Evolutionary conservation across 371 early-diverging fungal genomes (phyloP), one percentile per base, ranked within the genome.

Genomic region (Mortierella polycephala): DNA sequence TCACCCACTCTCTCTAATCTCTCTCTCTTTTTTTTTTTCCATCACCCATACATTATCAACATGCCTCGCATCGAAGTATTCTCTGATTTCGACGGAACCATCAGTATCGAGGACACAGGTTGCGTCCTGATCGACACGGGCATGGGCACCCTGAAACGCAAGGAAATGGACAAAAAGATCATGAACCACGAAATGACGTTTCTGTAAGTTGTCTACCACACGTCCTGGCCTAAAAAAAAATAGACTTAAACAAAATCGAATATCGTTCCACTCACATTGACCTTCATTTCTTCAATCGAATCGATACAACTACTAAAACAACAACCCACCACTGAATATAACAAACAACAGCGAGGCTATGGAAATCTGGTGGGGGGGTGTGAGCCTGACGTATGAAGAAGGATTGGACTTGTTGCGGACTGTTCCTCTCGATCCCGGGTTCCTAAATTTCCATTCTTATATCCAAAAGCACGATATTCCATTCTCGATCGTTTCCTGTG

Each of bases 401-500:
- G 88, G 87, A 5, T 37, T 84, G 12, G 81, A 75, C 0, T 67
- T 86, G 8, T 54, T 89, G 18, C 63, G 59, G 51, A 58, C 81
- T 52, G 82, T 82, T 2, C 21, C 72, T 42, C 62, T 86, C 23
- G 89, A 88, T 51, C 77, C 84, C 5, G 71, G 77, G 8, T 87
- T 86, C 64, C 57, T 59, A 2, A 63, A 50, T 1, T 82, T 86
- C 62, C 71, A 81, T 45, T 40, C 61, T 14, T 75, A 70, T 52
- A 63, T 65, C 40, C 42, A 53, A 20, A 21, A 53, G 37, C 67
- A 84, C 18, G 50, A 63, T 7, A 81, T 87, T 40, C 85, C 89
- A 9, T 71, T 88, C 14, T 73, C 81, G 41, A 81, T 88, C 10
- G 77, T 88, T 37, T 83, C 83, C 40, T 81, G 89, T 62, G 83